Evolutionary conservation across 2,329 filamentous ascomycete genomes (phyloP).

Genomic region (Botrytis fabae): DNA sequence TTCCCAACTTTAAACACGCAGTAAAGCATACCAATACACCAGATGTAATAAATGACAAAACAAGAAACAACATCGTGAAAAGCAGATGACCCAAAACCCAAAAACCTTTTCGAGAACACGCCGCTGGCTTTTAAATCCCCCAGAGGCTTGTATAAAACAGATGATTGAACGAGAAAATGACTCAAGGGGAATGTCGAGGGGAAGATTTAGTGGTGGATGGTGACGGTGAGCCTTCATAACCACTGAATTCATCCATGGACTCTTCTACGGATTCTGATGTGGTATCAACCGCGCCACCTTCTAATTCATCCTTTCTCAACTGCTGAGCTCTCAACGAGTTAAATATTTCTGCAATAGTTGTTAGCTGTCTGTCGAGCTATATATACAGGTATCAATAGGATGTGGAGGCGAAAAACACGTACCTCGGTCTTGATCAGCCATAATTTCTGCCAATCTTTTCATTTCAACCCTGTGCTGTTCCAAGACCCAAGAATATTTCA

Average conservation of each 20-base stretch:
- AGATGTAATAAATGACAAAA: neutral
- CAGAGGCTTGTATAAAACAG: neutral
- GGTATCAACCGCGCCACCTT: neutral
- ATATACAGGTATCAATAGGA: neutral
- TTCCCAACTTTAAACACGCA: neutral
- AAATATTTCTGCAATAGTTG: neutral
- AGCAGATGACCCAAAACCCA: neutral
- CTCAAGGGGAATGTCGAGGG: constrained; percentile 9
- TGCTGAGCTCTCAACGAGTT: neutral
- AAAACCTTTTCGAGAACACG: neutral
- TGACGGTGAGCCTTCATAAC: constrained; percentile 7
- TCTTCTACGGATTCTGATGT: neutral
- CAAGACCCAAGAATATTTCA: constrained; percentile 25
- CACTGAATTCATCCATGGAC: constrained; percentile 5
- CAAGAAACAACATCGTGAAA: neutral
- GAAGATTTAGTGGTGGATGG: neutral
- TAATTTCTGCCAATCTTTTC: constrained; percentile 11
- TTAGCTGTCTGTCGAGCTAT: neutral
- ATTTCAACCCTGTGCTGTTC: constrained; percentile 21
- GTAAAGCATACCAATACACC: constrained; percentile 1
- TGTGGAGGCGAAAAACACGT: neutral
- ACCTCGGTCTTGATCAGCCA: constrained; percentile 5
- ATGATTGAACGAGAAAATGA: neutral
- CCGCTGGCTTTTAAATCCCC: neutral
- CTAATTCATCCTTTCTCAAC: neutral